Evolutionary conservation across 2,329 filamentous ascomycete genomes (phyloP), one percentile per base, ranked within the genome.

Genomic region (Fusarium palustre): DNA sequence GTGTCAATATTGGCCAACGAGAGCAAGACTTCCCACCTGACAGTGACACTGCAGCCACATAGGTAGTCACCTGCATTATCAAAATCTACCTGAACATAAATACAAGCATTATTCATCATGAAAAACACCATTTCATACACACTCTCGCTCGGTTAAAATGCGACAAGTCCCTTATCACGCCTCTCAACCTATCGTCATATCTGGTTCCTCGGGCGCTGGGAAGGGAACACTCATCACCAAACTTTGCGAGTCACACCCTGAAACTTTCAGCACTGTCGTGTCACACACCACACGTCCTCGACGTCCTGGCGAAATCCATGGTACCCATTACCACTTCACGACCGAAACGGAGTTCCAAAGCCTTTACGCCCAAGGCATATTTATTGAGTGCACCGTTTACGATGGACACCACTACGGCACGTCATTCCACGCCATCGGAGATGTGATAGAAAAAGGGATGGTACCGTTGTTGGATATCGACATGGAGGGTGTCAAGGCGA

Each of bases 181-280:
- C 7, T 43, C 16, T 6, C 41, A 50, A 7, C 49, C 60, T 1
- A 31, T 57, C 5, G 16, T 63, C 8, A n/a, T 64, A n/a, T 63
- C 50, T 0, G 49, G 49, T 1, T 33, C 50, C 7, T 46, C 31
- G 34, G 33, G 43, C 0, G 31, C 41, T 8, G 49, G 58, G 4
- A 63, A 63, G 16, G 13, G 33, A 2, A 25, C 22, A 1, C 15
- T 64, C 1, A 25, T 31, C 2, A 30, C 30, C 0, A 33, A 33
- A 3, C 16, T 63, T 1, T 25, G 15, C 16, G 36, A 48, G 7
- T 30, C 31, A 1, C 30, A 63, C 5, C 57, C 42, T 0, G 18
- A 13, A 9, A 39, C 18, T 4, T 63, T 62, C 18, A 9, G 6
- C 0, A 36, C 18, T 1, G 24, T 12, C 31, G 25, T 41, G 13